Evolutionary conservation across 768 basidiomycete genomes (phyloP), one percentile per base, ranked within the genome.

Genomic region (Trametes punicea): DNA sequence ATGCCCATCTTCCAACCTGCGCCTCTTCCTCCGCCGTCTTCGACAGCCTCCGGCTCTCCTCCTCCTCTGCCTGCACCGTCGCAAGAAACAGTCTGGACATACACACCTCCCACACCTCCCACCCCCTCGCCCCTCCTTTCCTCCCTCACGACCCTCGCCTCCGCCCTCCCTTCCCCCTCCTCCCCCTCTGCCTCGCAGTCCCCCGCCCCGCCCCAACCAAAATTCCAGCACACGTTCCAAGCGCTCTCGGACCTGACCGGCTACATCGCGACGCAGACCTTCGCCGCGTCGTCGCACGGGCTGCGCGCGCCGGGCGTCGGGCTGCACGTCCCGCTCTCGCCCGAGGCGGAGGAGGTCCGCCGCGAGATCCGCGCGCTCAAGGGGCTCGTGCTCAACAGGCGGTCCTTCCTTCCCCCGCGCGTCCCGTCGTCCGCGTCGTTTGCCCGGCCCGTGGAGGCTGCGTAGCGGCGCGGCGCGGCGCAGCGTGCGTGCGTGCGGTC

Each of bases 291-390:
- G 45, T 63, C 68, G 4, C 34, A 26, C 39, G 50, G 38, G 21
- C 11, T 74, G 73, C 40, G 58, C 41, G 59, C 41, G 38, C 52
- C 53, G 16, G 55, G 48, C 23, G 33, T 53, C 36, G 70, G 64
- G 2, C 44, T 57, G 18, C 47, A 34, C 7, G 16, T 62, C 3
- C 49, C 68, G n/a, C 38, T 61, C 13, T 59, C 59, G 52, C 61
- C 58, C 46, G 75, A 82, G 41, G 85, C 84, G 66, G 89, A 90
- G 61, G 88, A 90, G 52, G 67, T 90, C 11, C 78, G 81, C 55
- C 77, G 82, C 56, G 90, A 92, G 65, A 86, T 92, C 41, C 76
- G 87, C 53, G 84, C 87, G 11, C 70, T 92, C 64, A 92, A 91
- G 64, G 88, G 89, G 8, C 77, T 91, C 20, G 87, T 88, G 44